Evolutionary conservation across 2,329 filamentous ascomycete species (phyloP).

Genomic region (Sclerotinia nivalis): DNA sequence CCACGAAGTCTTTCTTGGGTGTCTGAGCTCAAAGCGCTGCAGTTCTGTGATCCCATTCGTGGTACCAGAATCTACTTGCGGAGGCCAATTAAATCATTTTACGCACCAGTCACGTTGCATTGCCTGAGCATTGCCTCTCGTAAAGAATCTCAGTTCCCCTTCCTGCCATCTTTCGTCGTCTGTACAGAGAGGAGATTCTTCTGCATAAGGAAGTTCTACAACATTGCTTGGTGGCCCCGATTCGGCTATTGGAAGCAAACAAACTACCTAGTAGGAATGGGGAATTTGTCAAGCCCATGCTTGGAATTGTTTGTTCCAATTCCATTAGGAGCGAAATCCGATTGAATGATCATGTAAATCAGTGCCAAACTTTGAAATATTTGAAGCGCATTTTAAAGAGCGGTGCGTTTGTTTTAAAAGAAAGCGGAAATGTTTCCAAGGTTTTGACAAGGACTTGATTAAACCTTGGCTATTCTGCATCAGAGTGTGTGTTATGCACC

Average conservation of each 20-base stretch:
- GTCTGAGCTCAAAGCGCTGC: conserved; percentile 8
- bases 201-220: conserved; percentile 21
- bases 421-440: neutral
- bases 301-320: conserved; percentile 13
- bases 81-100: conserved; percentile 1
- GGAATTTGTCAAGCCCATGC: neutral
- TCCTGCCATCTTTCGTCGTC: neutral
- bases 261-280: neutral
- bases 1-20: conserved; percentile 2
- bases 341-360: conserved; percentile 14
- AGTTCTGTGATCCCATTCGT: conserved; percentile 3
- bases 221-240: conserved; percentile 7
- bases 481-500: conserved; percentile 11
- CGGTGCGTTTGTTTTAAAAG: neutral
- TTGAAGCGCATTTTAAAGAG: neutral
- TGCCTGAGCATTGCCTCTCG: neutral
- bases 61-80: neutral
- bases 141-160: neutral
- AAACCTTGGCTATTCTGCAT: conserved; percentile 10
- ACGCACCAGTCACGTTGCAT: conserved; percentile 7
- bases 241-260: conserved; percentile 15
- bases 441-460: conserved; percentile 17
- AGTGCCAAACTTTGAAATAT: conserved; percentile 1
- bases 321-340: neutral
- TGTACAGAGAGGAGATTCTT: neutral